Percentiles rank a stretch among this genome's conserved stretches.
Conservation (phyloP, 345 rosid genomes). For the Salix suchowensis region DNA sequence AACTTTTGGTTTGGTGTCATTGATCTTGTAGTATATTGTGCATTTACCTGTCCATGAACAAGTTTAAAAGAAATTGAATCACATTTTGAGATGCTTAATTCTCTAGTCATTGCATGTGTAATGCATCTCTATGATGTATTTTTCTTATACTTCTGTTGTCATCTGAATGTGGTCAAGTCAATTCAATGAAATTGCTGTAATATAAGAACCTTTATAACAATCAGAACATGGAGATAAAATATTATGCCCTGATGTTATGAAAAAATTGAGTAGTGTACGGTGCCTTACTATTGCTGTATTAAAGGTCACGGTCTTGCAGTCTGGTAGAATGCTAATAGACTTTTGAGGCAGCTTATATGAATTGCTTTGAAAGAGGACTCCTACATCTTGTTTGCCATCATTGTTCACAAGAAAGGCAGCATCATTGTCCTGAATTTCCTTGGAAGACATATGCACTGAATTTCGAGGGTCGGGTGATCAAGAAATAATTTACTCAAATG, state of each 20-base stretch:
- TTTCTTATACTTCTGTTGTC: background rate
- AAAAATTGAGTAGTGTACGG: background rate
- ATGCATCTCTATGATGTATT: background rate
- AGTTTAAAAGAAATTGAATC: background rate
- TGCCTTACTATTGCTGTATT: constrained; percentile 60
- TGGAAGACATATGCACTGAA: constrained; percentile 61
- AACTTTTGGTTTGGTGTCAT: constrained; percentile 32
- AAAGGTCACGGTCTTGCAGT: constrained; percentile 61
- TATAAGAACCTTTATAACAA: background rate
- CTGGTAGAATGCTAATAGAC: constrained; percentile 70
- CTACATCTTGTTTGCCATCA: constrained; percentile 23
- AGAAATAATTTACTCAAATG: background rate
- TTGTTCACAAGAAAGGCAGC: constrained; percentile 65
- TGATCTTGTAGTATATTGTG: constrained; percentile 46
- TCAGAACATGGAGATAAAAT: background rate
- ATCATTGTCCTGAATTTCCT: constrained; percentile 39
- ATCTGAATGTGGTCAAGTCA: background rate
- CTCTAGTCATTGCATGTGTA: background rate
- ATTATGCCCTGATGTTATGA: background rate
- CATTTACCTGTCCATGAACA: constrained; percentile 40
- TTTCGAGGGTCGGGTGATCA: background rate
- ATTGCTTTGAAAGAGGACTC: constrained; percentile 39
- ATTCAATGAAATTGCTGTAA: background rate
- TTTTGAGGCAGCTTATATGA: constrained; percentile 47
- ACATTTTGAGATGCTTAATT: background rate